Base-by-base conservation (phyloP, 2,329 filamentous ascomycete genomes). In the Microcyclospora pomicola region DNA sequence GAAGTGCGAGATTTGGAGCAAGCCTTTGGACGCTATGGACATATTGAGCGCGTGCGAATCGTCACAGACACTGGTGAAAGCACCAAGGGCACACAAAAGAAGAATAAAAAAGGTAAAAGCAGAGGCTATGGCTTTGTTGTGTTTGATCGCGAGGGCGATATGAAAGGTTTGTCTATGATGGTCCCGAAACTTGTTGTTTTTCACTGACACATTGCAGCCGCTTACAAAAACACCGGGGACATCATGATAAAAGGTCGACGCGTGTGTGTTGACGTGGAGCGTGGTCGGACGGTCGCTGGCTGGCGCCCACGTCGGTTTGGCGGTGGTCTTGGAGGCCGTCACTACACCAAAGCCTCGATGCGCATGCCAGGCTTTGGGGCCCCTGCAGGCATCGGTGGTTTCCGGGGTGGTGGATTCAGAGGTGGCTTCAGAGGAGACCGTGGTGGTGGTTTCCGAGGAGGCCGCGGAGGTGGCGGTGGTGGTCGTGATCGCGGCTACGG, bases 121-220 rank as follows among this genome's bases (percentile, higher is more conserved):
- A 73, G 80, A 54, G 91, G 91, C 44, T 98, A 98, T 62, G 91
- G 85, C 44, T 98, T 98, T 58, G 81, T 98, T 50, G 84, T 96
- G 38, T 98, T 88, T 59, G 88, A 96, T 64, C 80, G 84, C 60
- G 91, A 96, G 65, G 87, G 88, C 64, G 91, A 96, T 60, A 95
- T 96, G 87, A 92, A 92, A 85, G 86, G 87, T 95, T 92, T 35
- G 41, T 27, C 10, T 28, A 12, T 10, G 19, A 16, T 14, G 16
- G 14, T 11, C 2, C n/a, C 15, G 10, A n/a, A 35, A 16, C 30
- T 34, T 33, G 24, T 19, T 37, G 14, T 4, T 27, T 12, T 32
- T 34, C 12, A 35, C 49, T 52, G 29, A 51, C 40, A 42, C 13
- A 61, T 59, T 62, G 62, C 65, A 94, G 91, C 87, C 71, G 91